phyloP scores from a whole-genome alignment of 2,329 filamentous ascomycete species.

The Fusarium pseudonygamai region DNA sequence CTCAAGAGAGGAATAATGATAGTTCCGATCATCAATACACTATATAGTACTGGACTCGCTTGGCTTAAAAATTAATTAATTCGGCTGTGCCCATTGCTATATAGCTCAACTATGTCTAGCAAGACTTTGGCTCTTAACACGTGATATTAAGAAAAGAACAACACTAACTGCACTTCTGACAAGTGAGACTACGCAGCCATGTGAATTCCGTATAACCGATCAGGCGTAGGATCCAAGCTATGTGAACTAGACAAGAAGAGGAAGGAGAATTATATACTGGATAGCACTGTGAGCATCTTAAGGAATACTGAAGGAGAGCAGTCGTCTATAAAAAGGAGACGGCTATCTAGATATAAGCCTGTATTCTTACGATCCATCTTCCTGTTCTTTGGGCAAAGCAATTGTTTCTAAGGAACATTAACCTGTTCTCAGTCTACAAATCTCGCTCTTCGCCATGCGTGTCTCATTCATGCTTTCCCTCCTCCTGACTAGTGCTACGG shows the following conservation, averaged over 20 bases:
- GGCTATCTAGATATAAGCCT: neutral
- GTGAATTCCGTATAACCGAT: neutral
- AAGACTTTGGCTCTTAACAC: too few species aligned
- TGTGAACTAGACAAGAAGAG: neutral
- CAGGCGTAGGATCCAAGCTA: neutral
- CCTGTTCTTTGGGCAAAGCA: neutral
- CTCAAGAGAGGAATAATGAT: too few species aligned
- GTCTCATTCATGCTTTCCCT: neutral
- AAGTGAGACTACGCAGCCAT: neutral
- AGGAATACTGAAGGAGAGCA: neutral
- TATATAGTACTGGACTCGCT: fast-evolving
- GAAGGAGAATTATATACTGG: neutral
- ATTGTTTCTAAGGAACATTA: neutral
- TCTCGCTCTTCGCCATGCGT: neutral
- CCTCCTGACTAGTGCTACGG: neutral
- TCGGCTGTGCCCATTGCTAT: fast-evolving
- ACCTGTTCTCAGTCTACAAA: fast-evolving
- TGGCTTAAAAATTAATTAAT: fast-evolving
- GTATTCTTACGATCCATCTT: fast-evolving
- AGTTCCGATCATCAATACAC: fast-evolving
- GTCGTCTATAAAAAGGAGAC: neutral
- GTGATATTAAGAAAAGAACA: neutral
- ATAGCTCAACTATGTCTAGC: neutral
- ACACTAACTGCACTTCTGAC: neutral
- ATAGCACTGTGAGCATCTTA: neutral